Conservation (phyloP, 1,139 yeast genomes). For the Taphrina pruni region DNA sequence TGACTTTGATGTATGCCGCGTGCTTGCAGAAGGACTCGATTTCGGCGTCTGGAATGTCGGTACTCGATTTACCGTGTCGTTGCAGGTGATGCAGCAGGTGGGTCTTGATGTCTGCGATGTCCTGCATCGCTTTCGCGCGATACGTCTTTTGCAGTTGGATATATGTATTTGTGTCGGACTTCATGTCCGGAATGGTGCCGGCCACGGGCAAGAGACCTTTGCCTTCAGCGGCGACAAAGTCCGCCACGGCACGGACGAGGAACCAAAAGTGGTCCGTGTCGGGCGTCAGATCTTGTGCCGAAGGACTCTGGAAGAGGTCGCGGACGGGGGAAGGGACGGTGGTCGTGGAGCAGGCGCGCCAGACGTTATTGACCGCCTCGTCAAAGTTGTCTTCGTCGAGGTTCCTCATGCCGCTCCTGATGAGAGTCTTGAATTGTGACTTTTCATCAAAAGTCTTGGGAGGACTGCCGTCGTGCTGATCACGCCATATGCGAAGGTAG, state of each 20-base stretch:
- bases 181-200: conserved; percentile 89
- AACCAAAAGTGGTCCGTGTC: conserved; percentile 63
- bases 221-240: conserved; percentile 54
- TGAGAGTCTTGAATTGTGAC: conserved; percentile 56
- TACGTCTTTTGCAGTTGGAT: conserved; percentile 65
- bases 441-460: conserved; percentile 61
- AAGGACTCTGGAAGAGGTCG: conserved; percentile 29
- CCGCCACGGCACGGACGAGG: conserved; percentile 61
- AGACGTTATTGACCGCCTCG: conserved; percentile 70
- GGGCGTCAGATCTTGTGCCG: conserved; percentile 42
- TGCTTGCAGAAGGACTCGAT: conserved; percentile 68
- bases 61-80: conserved; percentile 8
- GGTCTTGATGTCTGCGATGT: conserved; percentile 55
- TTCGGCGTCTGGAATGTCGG: conserved; percentile 52
- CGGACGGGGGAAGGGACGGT: conserved; percentile 35
- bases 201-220: conserved; percentile 67
- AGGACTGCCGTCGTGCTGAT: conserved; percentile 50
- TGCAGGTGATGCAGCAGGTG: conserved; percentile 52
- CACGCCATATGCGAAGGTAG: conserved; percentile 55
- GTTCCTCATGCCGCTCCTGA: conserved; percentile 51
- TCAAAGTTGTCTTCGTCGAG: conserved; percentile 65
- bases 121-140: conserved; percentile 62
- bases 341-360: conserved; percentile 52
- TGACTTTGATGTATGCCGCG: conserved; percentile 54
- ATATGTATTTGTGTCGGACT: conserved; percentile 71